Conservation (phyloP, 805 yeast species). For the Candida nonsorbophila region DNA sequence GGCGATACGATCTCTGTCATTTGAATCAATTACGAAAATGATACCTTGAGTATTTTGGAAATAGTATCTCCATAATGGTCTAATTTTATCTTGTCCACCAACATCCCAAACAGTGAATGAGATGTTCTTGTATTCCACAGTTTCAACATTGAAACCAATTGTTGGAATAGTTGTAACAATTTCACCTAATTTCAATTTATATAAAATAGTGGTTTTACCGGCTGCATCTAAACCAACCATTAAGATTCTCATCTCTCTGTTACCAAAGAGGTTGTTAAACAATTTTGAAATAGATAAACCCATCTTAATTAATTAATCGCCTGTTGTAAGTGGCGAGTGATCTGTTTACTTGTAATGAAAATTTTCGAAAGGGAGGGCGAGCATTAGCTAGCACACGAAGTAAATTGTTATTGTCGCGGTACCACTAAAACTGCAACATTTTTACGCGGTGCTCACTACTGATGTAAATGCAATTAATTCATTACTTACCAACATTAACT, state of each 20-base stretch:
- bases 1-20: constrained; percentile 95
- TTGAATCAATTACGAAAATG: constrained; percentile 95
- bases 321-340: not conserved
- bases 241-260: constrained; percentile 95
- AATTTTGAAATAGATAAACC: constrained; percentile 94
- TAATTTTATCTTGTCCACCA: constrained; percentile 99
- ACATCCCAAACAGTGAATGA: constrained; percentile 98
- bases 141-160: constrained; percentile 95
- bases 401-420: too few relatives aligned
- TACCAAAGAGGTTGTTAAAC: constrained; percentile 93
- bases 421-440: not conserved
- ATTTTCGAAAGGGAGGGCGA: too few relatives aligned
- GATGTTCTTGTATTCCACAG: constrained; percentile 95
- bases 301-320: constrained; percentile 38
- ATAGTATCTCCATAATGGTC: constrained; percentile 98
- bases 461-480: constrained; percentile 1
- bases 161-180: constrained; percentile 95
- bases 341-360: not conserved
- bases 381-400: too few relatives aligned
- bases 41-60: constrained; percentile 99
- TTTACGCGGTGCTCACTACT: not conserved
- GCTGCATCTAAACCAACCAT: constrained; percentile 99
- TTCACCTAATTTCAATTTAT: constrained; percentile 93
- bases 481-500: constrained; percentile 79
- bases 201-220: constrained; percentile 95